A percentile compares a stretch with the other conserved stretches of the same genome.
Evolutionary conservation across 2,329 filamentous ascomycete genomes (phyloP).

Genomic region (Alternaria hordeiaustralica): DNA sequence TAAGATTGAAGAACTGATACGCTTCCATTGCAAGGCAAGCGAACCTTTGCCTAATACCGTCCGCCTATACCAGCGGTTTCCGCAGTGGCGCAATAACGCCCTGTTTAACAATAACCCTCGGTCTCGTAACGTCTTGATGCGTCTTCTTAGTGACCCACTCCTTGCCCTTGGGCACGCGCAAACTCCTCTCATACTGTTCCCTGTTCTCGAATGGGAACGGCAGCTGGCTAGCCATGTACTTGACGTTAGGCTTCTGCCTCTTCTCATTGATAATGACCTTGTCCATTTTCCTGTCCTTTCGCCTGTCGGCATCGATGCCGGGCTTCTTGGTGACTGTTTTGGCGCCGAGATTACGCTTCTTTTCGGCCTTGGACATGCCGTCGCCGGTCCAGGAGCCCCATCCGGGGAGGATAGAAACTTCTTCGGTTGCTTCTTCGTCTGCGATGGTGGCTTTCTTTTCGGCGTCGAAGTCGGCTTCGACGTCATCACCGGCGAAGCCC

Average conservation of each 20-base stretch:
- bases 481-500: constrained; percentile 87
- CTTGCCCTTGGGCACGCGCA: constrained; percentile 85
- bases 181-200: constrained; percentile 87
- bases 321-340: constrained; percentile 69
- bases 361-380: constrained; percentile 74
- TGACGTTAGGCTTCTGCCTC: constrained; percentile 85
- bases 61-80: constrained; percentile 65
- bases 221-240: constrained; percentile 82
- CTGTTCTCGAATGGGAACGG: constrained; percentile 89
- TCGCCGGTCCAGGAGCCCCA: constrained; percentile 94
- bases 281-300: constrained; percentile 82
- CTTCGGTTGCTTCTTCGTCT: constrained; percentile 81
- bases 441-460: constrained; percentile 77
- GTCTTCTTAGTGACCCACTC: constrained; percentile 98
- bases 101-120: constrained; percentile 87
- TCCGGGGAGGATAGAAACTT: constrained; percentile 86
- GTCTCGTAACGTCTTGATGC: constrained; percentile 88
- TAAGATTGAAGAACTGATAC: neutral
- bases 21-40: neutral
- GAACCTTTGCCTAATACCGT: neutral
- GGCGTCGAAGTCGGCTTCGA: constrained; percentile 76
- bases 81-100: constrained; percentile 91
- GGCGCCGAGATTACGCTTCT: constrained; percentile 58
- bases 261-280: constrained; percentile 94
- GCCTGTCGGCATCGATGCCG: constrained; percentile 76